Conservation (phyloP, 23 red algal genomes). For the Gracilaria caudata region DNA sequence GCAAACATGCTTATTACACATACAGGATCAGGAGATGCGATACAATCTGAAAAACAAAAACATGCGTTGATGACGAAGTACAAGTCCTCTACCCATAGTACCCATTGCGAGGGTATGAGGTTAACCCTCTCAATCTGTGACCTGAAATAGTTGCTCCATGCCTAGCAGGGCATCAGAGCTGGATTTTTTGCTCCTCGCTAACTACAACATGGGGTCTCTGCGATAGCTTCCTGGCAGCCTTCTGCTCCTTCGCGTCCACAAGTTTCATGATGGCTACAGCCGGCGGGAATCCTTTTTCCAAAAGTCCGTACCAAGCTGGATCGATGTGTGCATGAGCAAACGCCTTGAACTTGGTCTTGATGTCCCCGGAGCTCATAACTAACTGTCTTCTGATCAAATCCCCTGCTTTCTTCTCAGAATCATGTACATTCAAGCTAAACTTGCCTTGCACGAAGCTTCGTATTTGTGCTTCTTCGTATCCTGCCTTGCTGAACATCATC, state of each 20-base stretch:
- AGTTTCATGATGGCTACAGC: constrained; percentile 76
- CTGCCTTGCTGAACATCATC: constrained; percentile 64
- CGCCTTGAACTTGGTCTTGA: constrained; percentile 71
- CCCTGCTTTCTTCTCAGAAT: constrained; percentile 38
- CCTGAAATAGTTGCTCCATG: not conserved
- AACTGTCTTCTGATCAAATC: constrained; percentile 42
- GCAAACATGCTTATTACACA: not conserved
- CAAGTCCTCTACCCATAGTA: not conserved
- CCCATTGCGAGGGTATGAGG: too few species aligned
- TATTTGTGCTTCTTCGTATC: constrained; percentile 61
- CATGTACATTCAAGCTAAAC: constrained; percentile 71
- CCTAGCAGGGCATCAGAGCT: not conserved
- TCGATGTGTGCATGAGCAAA: constrained; percentile 80
- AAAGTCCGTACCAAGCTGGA: constrained; percentile 75
- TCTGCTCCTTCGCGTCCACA: constrained; percentile 76
- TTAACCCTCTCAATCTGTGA: not conserved
- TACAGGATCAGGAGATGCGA: too few species aligned
- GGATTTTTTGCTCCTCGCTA: constrained; percentile 52
- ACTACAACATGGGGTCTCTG: constrained; percentile 22
- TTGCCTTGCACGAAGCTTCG: constrained; percentile 58
- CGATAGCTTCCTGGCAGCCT: constrained; percentile 58
- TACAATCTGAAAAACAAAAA: not conserved
- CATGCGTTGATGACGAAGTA: not conserved
- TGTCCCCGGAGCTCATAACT: constrained; percentile 52
- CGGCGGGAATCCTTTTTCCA: constrained; percentile 78